A percentile compares a stretch with the other conserved stretches of the same genome.
phyloP scores from a whole-genome alignment of 768 basidiomycete genomes.

The Lepiota venenata region DNA sequence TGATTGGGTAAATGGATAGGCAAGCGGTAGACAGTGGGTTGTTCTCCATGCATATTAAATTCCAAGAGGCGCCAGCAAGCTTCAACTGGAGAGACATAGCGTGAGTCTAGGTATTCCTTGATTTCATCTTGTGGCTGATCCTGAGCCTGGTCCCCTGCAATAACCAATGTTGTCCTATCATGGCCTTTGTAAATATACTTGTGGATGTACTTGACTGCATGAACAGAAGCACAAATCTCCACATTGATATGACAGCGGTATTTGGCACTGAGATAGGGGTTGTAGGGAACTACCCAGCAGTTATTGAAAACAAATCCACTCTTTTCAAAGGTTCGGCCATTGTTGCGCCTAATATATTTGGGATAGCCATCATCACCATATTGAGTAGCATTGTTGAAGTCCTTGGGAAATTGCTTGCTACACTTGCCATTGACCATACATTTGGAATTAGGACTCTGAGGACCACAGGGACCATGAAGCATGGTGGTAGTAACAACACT shows the following conservation, averaged over 20 bases:
- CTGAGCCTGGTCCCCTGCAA: conserved; percentile 28
- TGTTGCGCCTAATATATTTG: conserved; percentile 27
- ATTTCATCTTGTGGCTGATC: conserved; percentile 34
- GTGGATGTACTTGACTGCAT: conserved; percentile 40
- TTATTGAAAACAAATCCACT: conserved; percentile 13
- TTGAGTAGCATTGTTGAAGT: conserved; percentile 28
- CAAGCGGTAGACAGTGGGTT: too few species aligned
- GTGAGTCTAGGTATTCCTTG: conserved; percentile 29
- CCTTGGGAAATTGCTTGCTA: too few species aligned
- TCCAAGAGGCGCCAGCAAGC: too few species aligned
- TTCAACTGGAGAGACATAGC: too few species aligned
- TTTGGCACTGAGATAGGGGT: conserved; percentile 28
- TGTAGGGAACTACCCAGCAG: too few species aligned
- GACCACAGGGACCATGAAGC: too few species aligned
- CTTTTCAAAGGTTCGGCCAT: conserved; percentile 23
- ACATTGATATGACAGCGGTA: conserved; percentile 50
- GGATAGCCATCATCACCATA: conserved; percentile 40
- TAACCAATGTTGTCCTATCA: conserved; percentile 34
- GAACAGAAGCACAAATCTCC: conserved; percentile 35
- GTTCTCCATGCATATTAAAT: too few species aligned
- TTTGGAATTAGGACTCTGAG: too few species aligned
- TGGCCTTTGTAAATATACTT: conserved; percentile 51
- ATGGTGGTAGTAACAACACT: too few species aligned
- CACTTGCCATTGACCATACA: too few species aligned
- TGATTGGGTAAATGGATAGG: conserved; percentile 39